Evolutionary conservation across 2,329 filamentous ascomycete genomes (phyloP).

Genomic region (Penicillium psychrosexuale): DNA sequence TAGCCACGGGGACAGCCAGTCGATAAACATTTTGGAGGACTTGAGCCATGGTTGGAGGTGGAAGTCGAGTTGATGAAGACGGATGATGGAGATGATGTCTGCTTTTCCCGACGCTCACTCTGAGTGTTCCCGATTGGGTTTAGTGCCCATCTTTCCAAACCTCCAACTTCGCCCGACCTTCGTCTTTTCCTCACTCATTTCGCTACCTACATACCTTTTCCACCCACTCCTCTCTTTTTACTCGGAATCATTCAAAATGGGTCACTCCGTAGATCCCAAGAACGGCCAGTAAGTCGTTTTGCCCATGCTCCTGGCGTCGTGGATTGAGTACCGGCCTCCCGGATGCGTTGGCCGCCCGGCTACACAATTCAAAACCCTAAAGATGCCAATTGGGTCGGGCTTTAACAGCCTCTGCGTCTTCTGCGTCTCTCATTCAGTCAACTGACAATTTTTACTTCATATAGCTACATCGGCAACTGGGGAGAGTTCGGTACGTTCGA

Average conservation of each 20-base stretch:
- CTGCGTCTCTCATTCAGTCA: not conserved
- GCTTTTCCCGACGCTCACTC: conserved; percentile 32
- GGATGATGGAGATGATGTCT: conserved; percentile 34
- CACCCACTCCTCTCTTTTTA: conserved; percentile 15
- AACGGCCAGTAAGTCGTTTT: conserved; percentile 42
- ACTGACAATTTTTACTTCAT: conserved; percentile 25
- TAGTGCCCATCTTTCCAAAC: conserved; percentile 30
- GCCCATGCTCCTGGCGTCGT: not conserved
- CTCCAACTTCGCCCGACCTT: conserved; percentile 35
- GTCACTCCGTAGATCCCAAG: conserved; percentile 41
- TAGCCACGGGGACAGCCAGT: conserved; percentile 67
- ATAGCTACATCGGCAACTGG: conserved; percentile 72
- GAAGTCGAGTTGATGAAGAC: conserved; percentile 14
- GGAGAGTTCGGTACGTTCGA: conserved; percentile 68
- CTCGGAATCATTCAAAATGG: conserved; percentile 34
- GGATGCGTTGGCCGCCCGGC: conserved; percentile 20
- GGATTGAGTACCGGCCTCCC: conserved; percentile 10
- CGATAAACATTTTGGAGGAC: conserved; percentile 37
- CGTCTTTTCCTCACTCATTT: conserved; percentile 26
- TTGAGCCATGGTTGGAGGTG: conserved; percentile 44
- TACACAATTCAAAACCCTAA: conserved; percentile 6
- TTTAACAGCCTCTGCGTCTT: not conserved
- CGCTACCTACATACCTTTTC: conserved; percentile 14
- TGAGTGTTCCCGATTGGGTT: conserved; percentile 29
- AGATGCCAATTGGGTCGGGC: not conserved